phyloP scores from a whole-genome alignment of 2,329 filamentous ascomycete genomes.

The Beauveria australis region DNA sequence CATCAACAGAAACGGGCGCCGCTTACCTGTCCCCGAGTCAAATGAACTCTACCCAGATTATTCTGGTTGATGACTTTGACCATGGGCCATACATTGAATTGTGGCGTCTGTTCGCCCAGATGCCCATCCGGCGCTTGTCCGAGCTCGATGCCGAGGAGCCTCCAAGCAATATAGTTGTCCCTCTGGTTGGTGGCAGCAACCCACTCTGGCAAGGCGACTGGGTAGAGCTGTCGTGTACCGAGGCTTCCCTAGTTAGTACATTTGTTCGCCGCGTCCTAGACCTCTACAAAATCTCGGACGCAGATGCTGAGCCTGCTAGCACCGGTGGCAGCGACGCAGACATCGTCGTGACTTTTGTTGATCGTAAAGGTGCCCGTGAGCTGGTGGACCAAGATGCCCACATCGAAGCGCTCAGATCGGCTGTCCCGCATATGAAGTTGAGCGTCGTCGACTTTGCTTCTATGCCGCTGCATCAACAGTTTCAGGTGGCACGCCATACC shows the following conservation, averaged over 20 bases:
- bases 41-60: slow-evolving; percentile 22
- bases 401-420: slow-evolving; percentile 18
- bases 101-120: slow-evolving; percentile 27
- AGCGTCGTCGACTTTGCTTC: slow-evolving; percentile 29
- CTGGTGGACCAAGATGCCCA: slow-evolving; percentile 22
- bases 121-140: slow-evolving; percentile 21
- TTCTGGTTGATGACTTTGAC: slow-evolving; percentile 26
- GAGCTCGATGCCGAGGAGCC: slow-evolving; percentile 14
- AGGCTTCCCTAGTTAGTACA: slow-evolving; percentile 16
- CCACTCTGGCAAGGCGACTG: slow-evolving; percentile 35
- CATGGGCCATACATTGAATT: slow-evolving; percentile 29
- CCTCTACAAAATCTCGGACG: slow-evolving; percentile 19
- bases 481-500: slow-evolving; percentile 26
- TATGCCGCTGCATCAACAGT: slow-evolving; percentile 29
- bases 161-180: slow-evolving; percentile 28
- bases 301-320: neutral
- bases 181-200: slow-evolving; percentile 31
- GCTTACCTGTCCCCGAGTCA: slow-evolving; percentile 17
- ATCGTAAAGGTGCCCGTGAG: slow-evolving; percentile 24
- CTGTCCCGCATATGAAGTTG: slow-evolving; percentile 21
- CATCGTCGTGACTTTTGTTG: slow-evolving; percentile 27
- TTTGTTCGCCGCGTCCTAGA: slow-evolving; percentile 25
- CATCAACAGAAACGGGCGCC: slow-evolving; percentile 8
- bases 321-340: neutral
- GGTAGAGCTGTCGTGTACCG: slow-evolving; percentile 23